A percentile compares a stretch with the other conserved stretches of the same genome.
phyloP scores from a whole-genome alignment of 169 alveolate species.

The Babesia microti region DNA sequence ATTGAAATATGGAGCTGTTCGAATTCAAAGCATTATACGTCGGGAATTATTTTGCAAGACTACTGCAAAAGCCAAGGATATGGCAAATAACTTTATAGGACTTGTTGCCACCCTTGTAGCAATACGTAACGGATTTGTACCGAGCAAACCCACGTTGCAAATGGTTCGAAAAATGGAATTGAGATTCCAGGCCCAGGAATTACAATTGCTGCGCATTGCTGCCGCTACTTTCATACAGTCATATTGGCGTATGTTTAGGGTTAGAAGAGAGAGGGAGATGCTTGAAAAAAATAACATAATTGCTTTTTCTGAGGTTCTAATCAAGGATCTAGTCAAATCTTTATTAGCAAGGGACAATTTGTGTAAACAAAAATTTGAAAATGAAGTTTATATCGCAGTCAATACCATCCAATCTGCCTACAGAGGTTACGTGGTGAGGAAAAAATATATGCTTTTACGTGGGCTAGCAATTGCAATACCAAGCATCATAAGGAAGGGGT shows the following conservation, averaged over 20 bases:
- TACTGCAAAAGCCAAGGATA: constrained; percentile 2
- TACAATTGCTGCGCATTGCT: constrained; percentile 38
- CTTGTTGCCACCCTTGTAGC: constrained; percentile 2
- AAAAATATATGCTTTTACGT: constrained; percentile 15
- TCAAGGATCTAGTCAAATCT: constrained; percentile 19
- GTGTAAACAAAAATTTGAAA: constrained; percentile 6
- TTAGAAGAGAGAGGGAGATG: constrained; percentile 11
- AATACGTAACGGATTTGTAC: no score
- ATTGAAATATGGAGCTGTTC: no score
- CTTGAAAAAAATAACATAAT: constrained; percentile 5
- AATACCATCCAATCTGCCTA: constrained; percentile 28
- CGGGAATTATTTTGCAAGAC: no score
- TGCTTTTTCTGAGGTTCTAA: constrained; percentile 19
- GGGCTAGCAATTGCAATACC: constrained; percentile 43
- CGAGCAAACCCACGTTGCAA: no score
- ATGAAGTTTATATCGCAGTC: constrained; percentile 20
- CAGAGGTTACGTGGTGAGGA: constrained; percentile 31
- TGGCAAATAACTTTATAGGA: constrained; percentile 17
- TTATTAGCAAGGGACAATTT: constrained; percentile 22
- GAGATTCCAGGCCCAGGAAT: constrained; percentile 46
- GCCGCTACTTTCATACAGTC: constrained; percentile 58
- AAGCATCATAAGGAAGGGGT: constrained; percentile 56
- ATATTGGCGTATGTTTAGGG: constrained; percentile 51
- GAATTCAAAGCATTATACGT: no score
- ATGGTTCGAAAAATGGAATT: constrained; percentile 30